Base-by-base conservation (phyloP, 176 grass and related monocot species). In the Phoenix roebelenii region DNA sequence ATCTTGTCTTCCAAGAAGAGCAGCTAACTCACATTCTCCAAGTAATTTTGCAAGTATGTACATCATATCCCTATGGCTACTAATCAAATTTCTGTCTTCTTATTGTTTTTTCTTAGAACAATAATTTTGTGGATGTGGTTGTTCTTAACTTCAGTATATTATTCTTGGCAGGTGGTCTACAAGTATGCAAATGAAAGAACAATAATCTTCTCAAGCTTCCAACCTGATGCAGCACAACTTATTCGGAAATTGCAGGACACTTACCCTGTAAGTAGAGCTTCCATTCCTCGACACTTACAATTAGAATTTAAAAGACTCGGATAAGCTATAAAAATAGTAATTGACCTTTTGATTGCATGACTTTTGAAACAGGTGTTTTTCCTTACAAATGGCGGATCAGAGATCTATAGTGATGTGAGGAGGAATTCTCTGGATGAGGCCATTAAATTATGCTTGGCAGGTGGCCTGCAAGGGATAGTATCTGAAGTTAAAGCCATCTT, bases 351-450 rank as follows among this genome's bases (percentile, higher is more conserved):
- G 29, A 18, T 58, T 18, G 32, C 54, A 26, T 55, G 23, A 4
- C 64, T 10, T 7, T 52, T 54, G 58, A 25, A 75, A 74, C 80
- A 96, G 92, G 92, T 97, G 14, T 97, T 87, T 72, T 97, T 97
- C 66, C 70, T 97, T 64, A 91, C 92, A 6, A 80, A 88, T 22
- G 92, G 92, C 23, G 87, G 92, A 4, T 54, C 55, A 15, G 60
- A 80, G 17, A 76, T 60, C 24, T 91, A 85, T 59, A 10, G 69
- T 6, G 92, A 97, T 28, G 68, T 55, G 1, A 81, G 87, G 49
- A 87, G 87, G 59, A 97, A 97, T 56, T 88, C 92, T 15, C 22
- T 97, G 54, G 92, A 97, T n/a, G 92, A 91, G 44, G 92, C 84
- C 16, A 54, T 91, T 16, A 91, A 91, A 44, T 54, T 80, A 4